Base-by-base conservation (phyloP, 495 filamentous ascomycete species). In the Baudoinia panamericana region DNA sequence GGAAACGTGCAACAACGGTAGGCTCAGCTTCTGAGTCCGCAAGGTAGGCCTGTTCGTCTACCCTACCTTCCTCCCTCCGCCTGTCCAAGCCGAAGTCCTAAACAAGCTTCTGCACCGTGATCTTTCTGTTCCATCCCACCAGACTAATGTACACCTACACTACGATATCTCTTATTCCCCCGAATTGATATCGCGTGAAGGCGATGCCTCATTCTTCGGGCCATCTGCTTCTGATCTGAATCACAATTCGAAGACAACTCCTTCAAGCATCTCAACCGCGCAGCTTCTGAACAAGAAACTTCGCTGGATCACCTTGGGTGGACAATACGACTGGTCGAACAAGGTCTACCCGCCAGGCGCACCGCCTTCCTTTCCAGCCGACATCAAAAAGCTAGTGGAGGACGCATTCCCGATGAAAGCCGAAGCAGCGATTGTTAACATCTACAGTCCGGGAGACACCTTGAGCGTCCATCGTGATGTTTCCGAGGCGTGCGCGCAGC, bases 301-400 rank as follows among this genome's bases (percentile, higher is more conserved):
- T 5, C 82, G 84, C 31, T 95, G 88, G 90, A 71, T 93, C 11
- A 94, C 88, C 5, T 68, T 96, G 9, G 90, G 88, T 20, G 85
- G 83, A 0, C 86, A 95, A 53, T 93, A 96, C 60, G 80, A 96
- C 60, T 94, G 88, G 88, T 87, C 84, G 2, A 66, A 70, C 25
- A 85, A 92, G 53, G 60, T 68, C 20, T 94, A 95, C 56, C 84
- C 86, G 0, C 51, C 58, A 2, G 69, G 67, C 34, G 43, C 46
- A 1, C 78, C 84, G n/a, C 81, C 82, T 2, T 43, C 53, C 2
- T 93, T 94, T 47, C 88, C 88, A 3, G 28, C 45, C 3, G 85
- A 94, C 53, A 69, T 90, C 42, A 71, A 71, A 4, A 51, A 46
- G 1, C 67, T 92, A 18, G 52, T 93, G 9, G 64, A 69, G 13